Evolutionary conservation across 441 rosid genomes (phyloP), one percentile per base, ranked within the genome.

Genomic region (Euphorbia celastroides): DNA sequence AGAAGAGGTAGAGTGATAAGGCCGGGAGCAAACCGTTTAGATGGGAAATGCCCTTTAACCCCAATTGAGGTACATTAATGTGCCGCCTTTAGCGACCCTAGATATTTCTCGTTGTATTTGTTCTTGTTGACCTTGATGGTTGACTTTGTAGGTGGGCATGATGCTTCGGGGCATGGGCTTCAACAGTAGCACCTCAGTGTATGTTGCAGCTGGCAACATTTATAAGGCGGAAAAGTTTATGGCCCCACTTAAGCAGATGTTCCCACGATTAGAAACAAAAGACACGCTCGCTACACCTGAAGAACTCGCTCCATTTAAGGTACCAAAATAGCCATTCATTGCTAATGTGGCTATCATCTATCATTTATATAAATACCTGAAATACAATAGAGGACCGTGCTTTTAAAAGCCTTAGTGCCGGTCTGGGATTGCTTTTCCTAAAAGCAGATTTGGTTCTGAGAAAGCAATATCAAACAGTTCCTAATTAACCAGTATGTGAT

Each of bases 91-190:
- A 9, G 9, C 38, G 9, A 34, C 5, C 38, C 38, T 34, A 34
- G 9, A 34, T 34, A 34, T 3, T 34, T 34, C 38, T 34, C 9
- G 4, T 34, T 34, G 9, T 3, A 34, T 9, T 34, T 57, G 2
- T 55, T 66, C 16, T 56, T 11, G 38, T 14, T 14, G 28, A 32
- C 64, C 11, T 30, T 19, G 13, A n/a, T 71, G 60, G 36, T 36
- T 66, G 58, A 51, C 69, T 38, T 78, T 78, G 68, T 76, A 93
- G 98, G 99, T 89, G 0, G 99, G 99, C 64, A 83, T 94, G 94
- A 87, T 94, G 97, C 98, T 94, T 65, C 86, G 99, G 73, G 99
- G 97, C 65, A 94, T 94, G 98, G 98, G 98, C 60, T 94, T 89
- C 68, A 82, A 82, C 75, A 92, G 84, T 70, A 84, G 79, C 57